A percentile compares a stretch with the other conserved stretches of the same genome.
phyloP scores from a whole-genome alignment of 495 filamentous ascomycete genomes.

The Talaromyces liani region DNA sequence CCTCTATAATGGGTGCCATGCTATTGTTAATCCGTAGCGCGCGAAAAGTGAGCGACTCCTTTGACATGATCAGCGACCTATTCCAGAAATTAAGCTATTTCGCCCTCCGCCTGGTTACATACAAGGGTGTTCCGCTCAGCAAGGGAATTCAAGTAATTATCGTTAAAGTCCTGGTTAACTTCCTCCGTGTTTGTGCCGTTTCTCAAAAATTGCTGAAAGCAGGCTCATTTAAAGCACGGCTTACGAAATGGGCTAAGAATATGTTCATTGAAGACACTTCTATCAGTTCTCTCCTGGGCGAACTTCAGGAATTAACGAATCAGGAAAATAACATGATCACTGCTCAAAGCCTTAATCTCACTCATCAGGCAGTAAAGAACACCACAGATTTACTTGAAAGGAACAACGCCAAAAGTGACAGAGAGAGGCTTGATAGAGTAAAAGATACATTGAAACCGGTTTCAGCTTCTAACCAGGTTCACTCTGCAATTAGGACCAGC shows the following conservation, averaged over 20 bases:
- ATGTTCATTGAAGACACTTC: not conserved
- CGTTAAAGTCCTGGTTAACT: conserved; percentile 18
- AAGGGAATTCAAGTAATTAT: conserved; percentile 1
- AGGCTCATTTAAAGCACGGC: conserved; percentile 10
- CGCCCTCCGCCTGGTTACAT: not conserved
- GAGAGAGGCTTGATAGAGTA: not conserved
- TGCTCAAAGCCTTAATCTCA: conserved; percentile 6
- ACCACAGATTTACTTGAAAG: not conserved
- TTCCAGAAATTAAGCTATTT: not conserved
- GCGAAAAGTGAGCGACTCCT: conserved; percentile 16
- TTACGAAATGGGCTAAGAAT: conserved; percentile 7
- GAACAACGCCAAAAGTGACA: not conserved
- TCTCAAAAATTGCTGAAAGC: conserved; percentile 11
- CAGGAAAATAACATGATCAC: conserved; percentile 9
- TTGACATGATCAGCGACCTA: conserved; percentile 16
- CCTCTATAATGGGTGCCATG: conserved; percentile 21
- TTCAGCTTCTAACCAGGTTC: conserved; percentile 5
- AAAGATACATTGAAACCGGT: not conserved
- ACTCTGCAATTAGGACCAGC: conserved; percentile 1
- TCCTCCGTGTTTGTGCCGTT: conserved; percentile 15
- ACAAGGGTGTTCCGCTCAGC: not conserved
- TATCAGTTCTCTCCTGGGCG: conserved; percentile 5
- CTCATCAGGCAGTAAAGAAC: conserved; percentile 8
- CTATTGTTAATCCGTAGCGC: conserved; percentile 18
- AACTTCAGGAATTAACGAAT: conserved; percentile 9